A percentile compares a stretch with the other conserved stretches of the same genome.
These are phyloP conservation scores for Psilocybe azurescens DNA, from an alignment of 768 basidiomycete species.

Conservation along the genomic window DNA sequence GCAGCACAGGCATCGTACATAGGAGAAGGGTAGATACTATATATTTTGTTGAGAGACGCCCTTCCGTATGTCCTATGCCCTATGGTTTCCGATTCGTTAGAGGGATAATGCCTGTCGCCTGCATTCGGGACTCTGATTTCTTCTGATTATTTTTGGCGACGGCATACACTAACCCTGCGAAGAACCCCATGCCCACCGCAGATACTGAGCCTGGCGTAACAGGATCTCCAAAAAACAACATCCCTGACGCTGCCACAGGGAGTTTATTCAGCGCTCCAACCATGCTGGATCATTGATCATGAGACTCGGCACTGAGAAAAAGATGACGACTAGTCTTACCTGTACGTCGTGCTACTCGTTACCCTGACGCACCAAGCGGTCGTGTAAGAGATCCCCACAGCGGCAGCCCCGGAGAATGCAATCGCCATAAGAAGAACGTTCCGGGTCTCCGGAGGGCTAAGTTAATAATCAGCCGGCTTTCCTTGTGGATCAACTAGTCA, in stretches of 20 bases:
- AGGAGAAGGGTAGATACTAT: slow-evolving; percentile 8
- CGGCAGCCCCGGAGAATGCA: slow-evolving; percentile 95
- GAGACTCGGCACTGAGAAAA: background rate
- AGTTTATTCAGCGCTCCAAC: slow-evolving; percentile 97
- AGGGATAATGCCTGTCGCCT: slow-evolving; percentile 63
- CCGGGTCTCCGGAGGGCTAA: slow-evolving; percentile 84
- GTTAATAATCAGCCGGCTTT: slow-evolving; percentile 10
- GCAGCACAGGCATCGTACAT: slow-evolving; percentile 13
- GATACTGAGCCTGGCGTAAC: slow-evolving; percentile 89
- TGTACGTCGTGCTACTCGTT: slow-evolving; percentile 98
- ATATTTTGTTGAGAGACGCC: slow-evolving; percentile 14
- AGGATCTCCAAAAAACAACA: slow-evolving; percentile 95
- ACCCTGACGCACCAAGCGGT: slow-evolving; percentile 98
- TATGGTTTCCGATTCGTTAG: slow-evolving; percentile 51
- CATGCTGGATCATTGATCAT: slow-evolving; percentile 62
- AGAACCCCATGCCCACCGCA: slow-evolving; percentile 86
- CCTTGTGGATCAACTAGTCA: slow-evolving; percentile 2
- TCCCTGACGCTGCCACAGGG: slow-evolving; percentile 97
- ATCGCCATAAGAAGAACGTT: slow-evolving; percentile 84
- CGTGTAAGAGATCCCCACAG: slow-evolving; percentile 97
- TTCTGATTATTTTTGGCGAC: slow-evolving; percentile 95
- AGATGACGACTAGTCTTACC: slow-evolving; percentile 46
- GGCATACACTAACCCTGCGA: slow-evolving; percentile 91
- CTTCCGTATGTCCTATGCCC: slow-evolving; percentile 24
- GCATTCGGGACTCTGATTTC: slow-evolving; percentile 65